phyloP scores from a whole-genome alignment of 805 yeast genomes.

The Danielia oregonensis region DNA sequence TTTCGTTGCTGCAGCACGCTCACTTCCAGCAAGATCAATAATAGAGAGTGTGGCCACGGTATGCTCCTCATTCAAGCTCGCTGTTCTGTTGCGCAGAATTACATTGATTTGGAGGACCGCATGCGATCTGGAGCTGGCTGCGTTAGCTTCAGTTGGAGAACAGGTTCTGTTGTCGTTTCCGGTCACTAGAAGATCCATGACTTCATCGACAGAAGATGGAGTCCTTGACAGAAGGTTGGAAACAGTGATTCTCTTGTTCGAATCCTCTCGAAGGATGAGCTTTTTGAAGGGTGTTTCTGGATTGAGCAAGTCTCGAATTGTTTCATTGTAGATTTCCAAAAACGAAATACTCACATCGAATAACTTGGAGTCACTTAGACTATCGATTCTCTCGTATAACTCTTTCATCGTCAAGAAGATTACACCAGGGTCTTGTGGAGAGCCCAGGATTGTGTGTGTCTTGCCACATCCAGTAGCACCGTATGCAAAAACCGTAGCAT shows the following conservation, averaged over 20 bases:
- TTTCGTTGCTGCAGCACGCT: constrained; percentile 85
- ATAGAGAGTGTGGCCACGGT: constrained; percentile 78
- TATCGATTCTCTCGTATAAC: constrained; percentile 60
- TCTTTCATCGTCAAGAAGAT: constrained; percentile 77
- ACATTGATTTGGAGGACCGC: constrained; percentile 86
- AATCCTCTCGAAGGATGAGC: constrained; percentile 68
- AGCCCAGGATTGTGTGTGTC: constrained; percentile 85
- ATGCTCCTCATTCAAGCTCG: constrained; percentile 63
- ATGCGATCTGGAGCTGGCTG: constrained; percentile 88
- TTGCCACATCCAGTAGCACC: constrained; percentile 99
- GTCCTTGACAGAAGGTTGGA: constrained; percentile 62
- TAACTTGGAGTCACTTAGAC: constrained; percentile 47
- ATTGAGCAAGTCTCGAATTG: constrained; percentile 71
- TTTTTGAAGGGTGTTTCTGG: constrained; percentile 48
- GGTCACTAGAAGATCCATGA: constrained; percentile 67
- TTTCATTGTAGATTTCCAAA: constrained; percentile 88
- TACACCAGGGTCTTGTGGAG: constrained; percentile 69
- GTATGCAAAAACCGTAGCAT: constrained; percentile 91
- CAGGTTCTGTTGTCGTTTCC: constrained; percentile 79
- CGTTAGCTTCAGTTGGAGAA: constrained; percentile 88
- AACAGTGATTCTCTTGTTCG: constrained; percentile 61
- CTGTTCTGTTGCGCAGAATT: constrained; percentile 53
- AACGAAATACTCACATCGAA: constrained; percentile 67
- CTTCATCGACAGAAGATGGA: constrained; percentile 64
- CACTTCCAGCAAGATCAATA: constrained; percentile 93